phyloP scores from a whole-genome alignment of 495 filamentous ascomycete genomes.

The Penicillium roqueforti region DNA sequence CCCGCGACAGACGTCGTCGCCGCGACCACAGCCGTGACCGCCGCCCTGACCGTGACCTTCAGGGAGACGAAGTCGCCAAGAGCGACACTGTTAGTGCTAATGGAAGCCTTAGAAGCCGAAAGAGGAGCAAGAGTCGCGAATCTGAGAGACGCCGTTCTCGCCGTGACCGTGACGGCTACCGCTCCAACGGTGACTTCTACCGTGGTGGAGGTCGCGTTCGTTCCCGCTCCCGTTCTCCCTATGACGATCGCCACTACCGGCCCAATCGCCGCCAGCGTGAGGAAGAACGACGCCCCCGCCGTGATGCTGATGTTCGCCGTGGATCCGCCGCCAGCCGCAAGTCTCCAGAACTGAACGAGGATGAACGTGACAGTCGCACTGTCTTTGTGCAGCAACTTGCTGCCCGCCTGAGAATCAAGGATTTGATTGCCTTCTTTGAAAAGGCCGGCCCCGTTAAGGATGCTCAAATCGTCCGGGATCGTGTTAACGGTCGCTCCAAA shows the following conservation, averaged over 20 bases:
- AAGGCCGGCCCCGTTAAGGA: slow-evolving; percentile 95
- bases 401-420: slow-evolving; percentile 83
- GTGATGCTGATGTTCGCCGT: slow-evolving; percentile 54
- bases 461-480: slow-evolving; percentile 98
- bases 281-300: slow-evolving; percentile 35
- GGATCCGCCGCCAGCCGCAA: slow-evolving; percentile 50
- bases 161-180: slow-evolving; percentile 67
- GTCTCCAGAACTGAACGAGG: slow-evolving; percentile 73
- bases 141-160: slow-evolving; percentile 74
- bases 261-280: slow-evolving; percentile 43
- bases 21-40: slow-evolving; percentile 64
- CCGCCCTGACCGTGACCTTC: slow-evolving; percentile 52
- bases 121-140: slow-evolving; percentile 76
- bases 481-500: slow-evolving; percentile 94
- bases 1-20: slow-evolving; percentile 56
- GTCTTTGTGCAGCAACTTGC: slow-evolving; percentile 98
- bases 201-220: slow-evolving; percentile 67
- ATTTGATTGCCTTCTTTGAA: slow-evolving; percentile 93
- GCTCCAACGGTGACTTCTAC: slow-evolving; percentile 68
- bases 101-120: slow-evolving; percentile 79
- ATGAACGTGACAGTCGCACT: slow-evolving; percentile 93
- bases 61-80: slow-evolving; percentile 65
- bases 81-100: slow-evolving; percentile 77
- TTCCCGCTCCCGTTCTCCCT: slow-evolving; percentile 71
- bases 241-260: slow-evolving; percentile 70